phyloP scores from a whole-genome alignment of 2,329 filamentous ascomycete genomes.

The Moelleriella libera region DNA sequence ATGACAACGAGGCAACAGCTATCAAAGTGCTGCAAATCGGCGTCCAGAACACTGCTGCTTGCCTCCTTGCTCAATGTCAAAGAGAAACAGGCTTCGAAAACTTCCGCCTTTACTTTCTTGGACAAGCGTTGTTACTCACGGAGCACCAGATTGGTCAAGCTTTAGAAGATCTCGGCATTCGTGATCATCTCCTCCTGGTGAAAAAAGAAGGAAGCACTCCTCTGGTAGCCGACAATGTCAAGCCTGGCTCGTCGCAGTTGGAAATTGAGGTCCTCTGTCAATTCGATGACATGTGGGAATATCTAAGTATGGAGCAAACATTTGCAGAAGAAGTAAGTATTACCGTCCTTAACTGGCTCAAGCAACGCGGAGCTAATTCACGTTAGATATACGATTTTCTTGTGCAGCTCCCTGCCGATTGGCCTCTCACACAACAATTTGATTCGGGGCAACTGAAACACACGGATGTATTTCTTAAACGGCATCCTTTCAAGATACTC shows the following conservation, averaged over 20 bases:
- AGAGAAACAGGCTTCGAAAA: constrained; percentile 62
- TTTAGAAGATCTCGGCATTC: constrained; percentile 53
- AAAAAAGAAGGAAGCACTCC: constrained; percentile 39
- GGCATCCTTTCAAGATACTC: constrained; percentile 57
- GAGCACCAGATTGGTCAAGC: constrained; percentile 45
- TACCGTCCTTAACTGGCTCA: not conserved
- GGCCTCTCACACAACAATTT: constrained; percentile 45
- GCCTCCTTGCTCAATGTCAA: constrained; percentile 52
- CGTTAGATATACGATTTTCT: constrained; percentile 55
- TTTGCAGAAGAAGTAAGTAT: constrained; percentile 49
- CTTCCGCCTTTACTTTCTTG: constrained; percentile 58
- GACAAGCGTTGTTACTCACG: constrained; percentile 47
- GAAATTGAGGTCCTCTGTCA: constrained; percentile 70
- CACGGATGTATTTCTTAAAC: constrained; percentile 50
- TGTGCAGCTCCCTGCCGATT: constrained; percentile 53
- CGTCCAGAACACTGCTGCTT: constrained; percentile 53
- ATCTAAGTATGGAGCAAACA: constrained; percentile 59
- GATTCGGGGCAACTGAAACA: constrained; percentile 37
- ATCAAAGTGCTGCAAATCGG: constrained; percentile 53
- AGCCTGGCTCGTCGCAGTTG: constrained; percentile 42
- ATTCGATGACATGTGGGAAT: constrained; percentile 71
- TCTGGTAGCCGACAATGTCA: constrained; percentile 27
- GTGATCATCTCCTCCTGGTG: constrained; percentile 51
- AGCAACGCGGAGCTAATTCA: not conserved
- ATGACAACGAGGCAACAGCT: constrained; percentile 42